Evolutionary conservation across 495 filamentous ascomycete species (phyloP).

Genomic region (Clohesyomyces aquaticus): DNA sequence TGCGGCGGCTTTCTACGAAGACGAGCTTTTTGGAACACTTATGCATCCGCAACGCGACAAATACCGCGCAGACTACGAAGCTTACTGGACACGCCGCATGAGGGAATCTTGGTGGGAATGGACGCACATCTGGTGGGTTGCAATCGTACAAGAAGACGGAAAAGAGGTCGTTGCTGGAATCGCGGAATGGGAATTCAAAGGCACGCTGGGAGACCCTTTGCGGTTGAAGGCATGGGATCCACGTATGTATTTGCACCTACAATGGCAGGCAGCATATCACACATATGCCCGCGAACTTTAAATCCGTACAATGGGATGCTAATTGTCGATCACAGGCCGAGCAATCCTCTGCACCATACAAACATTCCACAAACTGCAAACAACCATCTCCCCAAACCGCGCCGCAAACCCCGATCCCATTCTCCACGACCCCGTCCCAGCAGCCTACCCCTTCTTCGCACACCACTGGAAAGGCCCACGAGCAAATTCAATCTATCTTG

Average conservation of each 20-base stretch:
- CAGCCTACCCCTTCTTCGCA: conserved; percentile 4
- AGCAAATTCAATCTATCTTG: conserved; percentile 13
- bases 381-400: conserved; percentile 10
- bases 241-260: conserved; percentile 18
- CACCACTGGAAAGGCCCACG: conserved; percentile 11
- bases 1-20: conserved; percentile 6
- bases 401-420: conserved; percentile 12
- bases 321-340: background rate
- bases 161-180: conserved; percentile 19
- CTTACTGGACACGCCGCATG: conserved; percentile 7
- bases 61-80: conserved; percentile 11
- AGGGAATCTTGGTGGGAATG: conserved; percentile 22
- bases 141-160: conserved; percentile 1
- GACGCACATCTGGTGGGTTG: conserved; percentile 5
- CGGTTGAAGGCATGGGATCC: conserved; percentile 17
- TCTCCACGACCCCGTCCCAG: background rate
- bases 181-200: conserved; percentile 23
- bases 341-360: background rate
- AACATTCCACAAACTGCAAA: background rate
- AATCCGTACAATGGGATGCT: background rate
- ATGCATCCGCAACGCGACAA: conserved; percentile 21
- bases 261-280: no score
- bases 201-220: background rate
- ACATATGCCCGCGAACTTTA: no score
- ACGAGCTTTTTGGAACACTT: conserved; percentile 17